Evolutionary conservation across 1,139 yeast genomes (phyloP).

Genomic region (Taphrina flavorubra): DNA sequence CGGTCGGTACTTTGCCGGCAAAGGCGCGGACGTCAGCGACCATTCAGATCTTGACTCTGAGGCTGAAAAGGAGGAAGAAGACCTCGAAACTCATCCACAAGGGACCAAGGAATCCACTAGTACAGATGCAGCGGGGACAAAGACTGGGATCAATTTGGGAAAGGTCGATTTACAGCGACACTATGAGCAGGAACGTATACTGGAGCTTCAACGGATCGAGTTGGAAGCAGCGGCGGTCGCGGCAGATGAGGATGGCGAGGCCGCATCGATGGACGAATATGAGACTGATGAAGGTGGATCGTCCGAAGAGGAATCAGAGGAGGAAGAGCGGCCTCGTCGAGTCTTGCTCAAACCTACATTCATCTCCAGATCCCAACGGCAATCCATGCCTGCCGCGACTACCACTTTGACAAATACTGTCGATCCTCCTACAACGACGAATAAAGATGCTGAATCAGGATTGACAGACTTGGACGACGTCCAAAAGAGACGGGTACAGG

Average conservation of each 20-base stretch:
- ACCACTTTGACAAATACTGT: not conserved
- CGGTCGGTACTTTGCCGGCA: constrained; percentile 29
- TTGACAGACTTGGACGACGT: not conserved
- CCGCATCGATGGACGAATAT: constrained; percentile 2
- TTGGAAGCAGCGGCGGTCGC: constrained; percentile 4
- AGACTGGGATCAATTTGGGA: not conserved
- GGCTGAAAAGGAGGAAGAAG: not conserved
- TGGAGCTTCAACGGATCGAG: constrained; percentile 4
- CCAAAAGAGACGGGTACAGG: constrained; percentile 23
- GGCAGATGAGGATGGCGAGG: not conserved
- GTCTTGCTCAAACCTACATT: constrained; percentile 18
- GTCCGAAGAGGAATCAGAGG: constrained; percentile 15
- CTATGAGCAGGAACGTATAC: constrained; percentile 10
- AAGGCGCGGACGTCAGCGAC: constrained; percentile 13
- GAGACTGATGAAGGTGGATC: constrained; percentile 10
- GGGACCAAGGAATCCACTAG: not conserved
- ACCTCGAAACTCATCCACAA: not conserved
- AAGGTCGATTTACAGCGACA: constrained; percentile 18
- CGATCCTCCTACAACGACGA: not conserved
- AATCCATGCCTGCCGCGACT: not conserved
- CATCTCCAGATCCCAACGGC: constrained; percentile 14
- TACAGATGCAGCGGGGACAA: not conserved
- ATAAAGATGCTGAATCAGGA: too few relatives aligned
- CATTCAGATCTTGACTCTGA: constrained; percentile 8
- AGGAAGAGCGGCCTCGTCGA: constrained; percentile 21